A percentile compares a stretch with the other conserved stretches of the same genome.
Conservation (phyloP, 306 rosid species). For the Quercus engelmannii region DNA sequence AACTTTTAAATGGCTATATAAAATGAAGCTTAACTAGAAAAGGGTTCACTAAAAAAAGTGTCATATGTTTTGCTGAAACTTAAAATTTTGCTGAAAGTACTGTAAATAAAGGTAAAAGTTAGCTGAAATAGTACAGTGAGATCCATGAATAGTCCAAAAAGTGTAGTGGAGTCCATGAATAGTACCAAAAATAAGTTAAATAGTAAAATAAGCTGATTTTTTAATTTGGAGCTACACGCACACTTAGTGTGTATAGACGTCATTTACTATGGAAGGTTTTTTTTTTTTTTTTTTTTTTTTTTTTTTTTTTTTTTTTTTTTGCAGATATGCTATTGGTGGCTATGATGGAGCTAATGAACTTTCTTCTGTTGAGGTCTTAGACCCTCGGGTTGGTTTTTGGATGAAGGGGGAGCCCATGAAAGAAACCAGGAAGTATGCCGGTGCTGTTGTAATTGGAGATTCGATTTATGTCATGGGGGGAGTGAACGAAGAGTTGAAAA, state of each 20-base stretch:
- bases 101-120: too few relatives aligned
- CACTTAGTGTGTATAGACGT: neutral
- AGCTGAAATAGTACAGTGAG: too few relatives aligned
- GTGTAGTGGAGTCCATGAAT: too few relatives aligned
- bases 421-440: slow-evolving; percentile 26
- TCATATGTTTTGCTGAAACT: neutral
- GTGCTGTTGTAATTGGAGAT: slow-evolving; percentile 30
- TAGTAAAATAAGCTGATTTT: too few relatives aligned
- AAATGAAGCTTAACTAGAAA: neutral
- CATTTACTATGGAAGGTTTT: neutral
- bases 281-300: neutral
- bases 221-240: too few relatives aligned
- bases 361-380: slow-evolving; percentile 43
- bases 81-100: too few relatives aligned
- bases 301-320: neutral
- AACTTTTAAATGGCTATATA: neutral
- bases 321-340: slow-evolving; percentile 50
- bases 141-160: too few relatives aligned
- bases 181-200: too few relatives aligned
- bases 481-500: neutral
- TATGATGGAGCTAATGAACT: slow-evolving; percentile 27
- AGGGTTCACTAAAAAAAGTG: neutral
- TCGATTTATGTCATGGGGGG: slow-evolving; percentile 42
- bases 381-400: slow-evolving; percentile 44
- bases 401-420: slow-evolving; percentile 29